Evolutionary conservation across 768 basidiomycete genomes (phyloP), one percentile per base, ranked within the genome.

Genomic region (Serendipita sp.): DNA sequence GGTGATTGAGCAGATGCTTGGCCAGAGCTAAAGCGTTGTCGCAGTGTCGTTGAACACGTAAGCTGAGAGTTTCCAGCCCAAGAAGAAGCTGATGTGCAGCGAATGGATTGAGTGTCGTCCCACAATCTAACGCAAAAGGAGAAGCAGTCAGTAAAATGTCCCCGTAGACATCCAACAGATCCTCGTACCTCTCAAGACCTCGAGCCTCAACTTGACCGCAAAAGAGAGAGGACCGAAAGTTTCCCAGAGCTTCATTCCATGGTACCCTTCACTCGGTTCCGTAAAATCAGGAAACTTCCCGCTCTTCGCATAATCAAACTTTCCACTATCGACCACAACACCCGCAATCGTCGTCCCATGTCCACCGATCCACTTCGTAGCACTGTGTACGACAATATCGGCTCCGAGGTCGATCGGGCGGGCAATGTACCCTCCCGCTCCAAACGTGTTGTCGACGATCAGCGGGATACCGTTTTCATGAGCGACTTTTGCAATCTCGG

Each of bases 321-420:
- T 70, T 79, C 86, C 87, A 7, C 80, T 78, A 70, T 89, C 87
- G 51, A 90, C 71, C 63, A 91, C 74, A 28, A 88, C 81, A 43
- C 88, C 89, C 2, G 77, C 87, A 51, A 91, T 86, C 24, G 85
- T 86, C 0, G 83, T 89, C 31, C 89, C 88, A 64, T 88, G 86
- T 0, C 85, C 84, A 9, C 26, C 17, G 20, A 22, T 42, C 89
- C 88, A 91, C 68, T 91, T 90, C 0, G 88, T 89, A 0, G 85
- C 85, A 56, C 83, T 85, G 70, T 89, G 83, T 17, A 88, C 83
- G 63, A 90, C 75, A 63, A 90, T 86, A 66, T 91, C 86, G 0
- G 89, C 88, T 13, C 89, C 89, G 67, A 81, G 78, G 22, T 82
- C 77, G 64, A 90, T 81, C 1, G 89, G 88, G 1, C 78, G 75